phyloP scores from a whole-genome alignment of 139 green algal species.

The Mesostigma viride region DNA sequence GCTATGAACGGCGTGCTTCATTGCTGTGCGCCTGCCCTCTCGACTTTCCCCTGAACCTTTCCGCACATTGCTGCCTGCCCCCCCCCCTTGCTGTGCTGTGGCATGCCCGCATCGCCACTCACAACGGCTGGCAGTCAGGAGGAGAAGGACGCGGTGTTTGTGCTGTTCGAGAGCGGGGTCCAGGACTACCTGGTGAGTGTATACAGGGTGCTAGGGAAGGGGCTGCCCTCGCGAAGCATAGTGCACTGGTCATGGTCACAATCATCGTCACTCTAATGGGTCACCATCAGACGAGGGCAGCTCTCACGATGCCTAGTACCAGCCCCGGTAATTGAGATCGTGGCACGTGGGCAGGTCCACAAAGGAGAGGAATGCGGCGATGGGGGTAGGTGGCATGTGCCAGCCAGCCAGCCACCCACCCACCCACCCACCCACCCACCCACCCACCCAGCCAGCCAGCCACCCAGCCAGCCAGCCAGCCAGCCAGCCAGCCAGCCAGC shows the following conservation, averaged over 20 bases:
- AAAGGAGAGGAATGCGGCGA: background rate
- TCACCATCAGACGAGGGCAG: background rate
- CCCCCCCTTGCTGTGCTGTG: background rate
- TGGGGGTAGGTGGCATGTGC: no score
- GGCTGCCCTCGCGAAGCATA: no score
- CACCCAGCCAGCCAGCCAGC: no score
- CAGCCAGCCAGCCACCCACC: no score
- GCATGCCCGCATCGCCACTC: background rate
- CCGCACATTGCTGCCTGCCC: background rate
- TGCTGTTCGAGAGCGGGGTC: constrained; percentile 17
- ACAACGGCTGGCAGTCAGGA: background rate
- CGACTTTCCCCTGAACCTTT: background rate
- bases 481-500: no score
- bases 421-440: no score
- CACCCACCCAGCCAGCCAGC: no score
- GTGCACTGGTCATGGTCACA: no score
- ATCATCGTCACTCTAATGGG: background rate
- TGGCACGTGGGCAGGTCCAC: background rate
- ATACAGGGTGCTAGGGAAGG: background rate
- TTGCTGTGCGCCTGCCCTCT: background rate
- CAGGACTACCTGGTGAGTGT: constrained; percentile 27
- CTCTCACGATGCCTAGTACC: background rate
- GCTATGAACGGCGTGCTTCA: background rate
- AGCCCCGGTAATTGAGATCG: background rate
- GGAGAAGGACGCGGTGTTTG: constrained; percentile 12